These are phyloP conservation scores for Acaromyces ingoldii DNA, from an alignment of 1,284 basidiomycete genomes.

Conservation along the genomic window DNA sequence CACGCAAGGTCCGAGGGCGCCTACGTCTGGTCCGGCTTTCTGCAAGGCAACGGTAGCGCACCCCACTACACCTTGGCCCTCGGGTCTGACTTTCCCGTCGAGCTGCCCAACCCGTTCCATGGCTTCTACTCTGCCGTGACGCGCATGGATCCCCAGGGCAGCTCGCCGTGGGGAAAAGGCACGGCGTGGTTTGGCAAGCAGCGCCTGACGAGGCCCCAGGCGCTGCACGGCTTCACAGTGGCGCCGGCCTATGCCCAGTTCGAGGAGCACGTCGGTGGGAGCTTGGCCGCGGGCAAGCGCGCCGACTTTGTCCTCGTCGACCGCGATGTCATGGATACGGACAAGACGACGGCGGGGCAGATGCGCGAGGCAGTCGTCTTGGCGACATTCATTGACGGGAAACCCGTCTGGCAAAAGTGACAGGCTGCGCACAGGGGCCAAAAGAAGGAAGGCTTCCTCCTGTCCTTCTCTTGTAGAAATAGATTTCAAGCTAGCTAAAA, in stretches of 20 bases:
- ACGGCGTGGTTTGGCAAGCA: slow-evolving; percentile 65
- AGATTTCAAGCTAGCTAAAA: too few species aligned
- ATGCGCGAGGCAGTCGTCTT: slow-evolving; percentile 69
- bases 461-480: too few species aligned
- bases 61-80: slow-evolving; percentile 62
- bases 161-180: slow-evolving; percentile 70
- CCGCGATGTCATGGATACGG: slow-evolving; percentile 65
- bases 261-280: slow-evolving; percentile 61
- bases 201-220: slow-evolving; percentile 66
- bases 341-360: slow-evolving; percentile 57
- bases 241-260: slow-evolving; percentile 83
- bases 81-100: slow-evolving; percentile 84
- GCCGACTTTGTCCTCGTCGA: slow-evolving; percentile 81
- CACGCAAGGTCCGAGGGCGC: slow-evolving; percentile 64
- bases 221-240: slow-evolving; percentile 68
- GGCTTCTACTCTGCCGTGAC: slow-evolving; percentile 84
- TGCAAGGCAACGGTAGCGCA: background rate
- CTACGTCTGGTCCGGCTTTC: slow-evolving; percentile 71
- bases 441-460: too few species aligned
- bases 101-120: slow-evolving; percentile 29
- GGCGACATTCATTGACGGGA: slow-evolving; percentile 73
- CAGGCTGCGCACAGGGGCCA: too few species aligned
- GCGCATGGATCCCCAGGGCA: slow-evolving; percentile 64
- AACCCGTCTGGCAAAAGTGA: slow-evolving; percentile 62
- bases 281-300: slow-evolving; percentile 66